Conservation (phyloP, 169 alveolate species). For the Babesia ovis region DNA sequence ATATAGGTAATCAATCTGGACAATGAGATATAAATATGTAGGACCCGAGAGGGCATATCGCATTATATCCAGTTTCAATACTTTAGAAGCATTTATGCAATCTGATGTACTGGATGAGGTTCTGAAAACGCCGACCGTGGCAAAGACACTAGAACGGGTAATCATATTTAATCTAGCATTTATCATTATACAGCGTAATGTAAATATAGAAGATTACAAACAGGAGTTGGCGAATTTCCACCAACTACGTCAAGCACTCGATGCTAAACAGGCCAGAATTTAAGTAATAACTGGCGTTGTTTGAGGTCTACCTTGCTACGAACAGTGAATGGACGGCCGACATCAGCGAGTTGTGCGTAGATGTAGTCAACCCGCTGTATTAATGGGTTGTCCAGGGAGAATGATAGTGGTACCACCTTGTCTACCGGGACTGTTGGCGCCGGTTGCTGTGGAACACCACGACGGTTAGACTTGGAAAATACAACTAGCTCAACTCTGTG, state of each 20-base stretch:
- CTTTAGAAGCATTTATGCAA: constrained; percentile 32
- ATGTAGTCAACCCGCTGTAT: constrained; percentile 55
- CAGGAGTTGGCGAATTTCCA: neutral
- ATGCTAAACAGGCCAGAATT: constrained; percentile 52
- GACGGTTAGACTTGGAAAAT: constrained; percentile 25
- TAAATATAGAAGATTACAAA: constrained; percentile 36
- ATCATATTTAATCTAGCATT: neutral
- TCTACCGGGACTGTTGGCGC: neutral
- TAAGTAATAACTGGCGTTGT: constrained; percentile 53
- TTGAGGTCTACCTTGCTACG: constrained; percentile 43
- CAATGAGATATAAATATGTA: neutral
- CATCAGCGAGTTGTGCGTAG: constrained; percentile 55
- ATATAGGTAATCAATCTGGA: constrained; percentile 35
- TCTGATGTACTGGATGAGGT: constrained; percentile 28
- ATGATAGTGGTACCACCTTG: constrained; percentile 11
- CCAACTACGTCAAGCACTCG: constrained; percentile 11
- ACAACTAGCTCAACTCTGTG: constrained; percentile 58
- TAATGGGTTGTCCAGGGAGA: constrained; percentile 22
- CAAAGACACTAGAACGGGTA: constrained; percentile 39
- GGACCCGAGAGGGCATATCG: constrained; percentile 63
- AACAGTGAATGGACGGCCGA: constrained; percentile 54
- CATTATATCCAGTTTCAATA: constrained; percentile 23
- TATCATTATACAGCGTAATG: constrained; percentile 12
- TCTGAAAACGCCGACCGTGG: constrained; percentile 17
- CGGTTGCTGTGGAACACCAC: neutral